Percentiles rank a stretch among this genome's conserved stretches.
These are phyloP conservation scores for Rhynchosporium agropyri DNA, from an alignment of 2,329 filamentous ascomycete species.

Conservation along the genomic window DNA sequence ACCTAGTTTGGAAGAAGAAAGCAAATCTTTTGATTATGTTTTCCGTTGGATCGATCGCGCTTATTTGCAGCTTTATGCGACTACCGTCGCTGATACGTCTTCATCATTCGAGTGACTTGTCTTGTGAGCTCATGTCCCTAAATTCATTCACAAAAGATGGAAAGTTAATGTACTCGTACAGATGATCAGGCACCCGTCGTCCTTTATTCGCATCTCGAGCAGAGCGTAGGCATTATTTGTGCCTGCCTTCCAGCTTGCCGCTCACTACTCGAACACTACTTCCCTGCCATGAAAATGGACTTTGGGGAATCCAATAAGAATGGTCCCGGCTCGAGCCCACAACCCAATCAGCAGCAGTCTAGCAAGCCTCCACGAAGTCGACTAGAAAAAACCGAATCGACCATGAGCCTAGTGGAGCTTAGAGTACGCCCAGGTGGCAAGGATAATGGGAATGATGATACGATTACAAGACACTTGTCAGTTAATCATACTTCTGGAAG, in stretches of 20 bases:
- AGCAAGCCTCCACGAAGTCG: background rate
- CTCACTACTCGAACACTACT: constrained; percentile 36
- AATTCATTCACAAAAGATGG: background rate
- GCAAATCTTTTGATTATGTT: constrained; percentile 68
- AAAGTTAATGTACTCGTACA: background rate
- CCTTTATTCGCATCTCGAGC: constrained; percentile 41
- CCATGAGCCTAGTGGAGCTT: background rate
- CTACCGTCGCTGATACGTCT: constrained; percentile 18
- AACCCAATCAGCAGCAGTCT: background rate
- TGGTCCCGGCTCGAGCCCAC: background rate
- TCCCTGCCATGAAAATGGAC: constrained; percentile 36
- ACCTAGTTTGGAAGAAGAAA: constrained; percentile 65
- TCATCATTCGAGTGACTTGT: constrained; percentile 14
- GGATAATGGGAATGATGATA: background rate
- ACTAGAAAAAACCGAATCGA: background rate
- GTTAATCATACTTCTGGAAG: background rate
- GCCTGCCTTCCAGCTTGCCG: constrained; percentile 47
- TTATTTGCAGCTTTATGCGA: constrained; percentile 24
- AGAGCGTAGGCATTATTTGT: constrained; percentile 47
- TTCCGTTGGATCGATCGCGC: constrained; percentile 25
- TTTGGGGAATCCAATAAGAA: background rate
- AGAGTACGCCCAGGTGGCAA: background rate
- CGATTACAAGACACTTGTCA: background rate
- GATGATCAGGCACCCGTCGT: constrained; percentile 30
- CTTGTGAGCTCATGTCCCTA: constrained; percentile 16